Evolutionary conservation across 768 basidiomycete species (phyloP).

Genomic region (Psilocybe sp.): DNA sequence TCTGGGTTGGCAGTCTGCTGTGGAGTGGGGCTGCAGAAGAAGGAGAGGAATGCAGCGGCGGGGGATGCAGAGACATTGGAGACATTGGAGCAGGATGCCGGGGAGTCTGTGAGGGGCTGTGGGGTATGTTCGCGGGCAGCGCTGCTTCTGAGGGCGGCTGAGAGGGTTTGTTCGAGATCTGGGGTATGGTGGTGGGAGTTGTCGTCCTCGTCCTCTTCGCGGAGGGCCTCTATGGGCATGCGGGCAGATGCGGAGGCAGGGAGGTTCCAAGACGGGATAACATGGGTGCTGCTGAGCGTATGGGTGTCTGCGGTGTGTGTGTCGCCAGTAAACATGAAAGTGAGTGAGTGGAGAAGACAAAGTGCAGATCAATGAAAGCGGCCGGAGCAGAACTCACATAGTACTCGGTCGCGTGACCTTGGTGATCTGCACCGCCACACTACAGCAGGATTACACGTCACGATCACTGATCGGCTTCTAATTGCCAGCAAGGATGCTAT

Average conservation of each 20-base stretch:
- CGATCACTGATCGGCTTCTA: constrained; percentile 11
- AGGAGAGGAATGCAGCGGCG: constrained; percentile 71
- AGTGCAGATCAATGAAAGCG: constrained; percentile 8
- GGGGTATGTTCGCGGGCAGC: not conserved
- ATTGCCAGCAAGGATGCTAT: constrained; percentile 2
- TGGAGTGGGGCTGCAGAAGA: constrained; percentile 46
- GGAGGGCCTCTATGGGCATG: constrained; percentile 4
- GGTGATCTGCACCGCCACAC: not conserved
- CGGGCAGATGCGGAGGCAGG: not conserved
- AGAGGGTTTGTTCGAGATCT: constrained; percentile 21
- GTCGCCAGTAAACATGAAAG: constrained; percentile 24
- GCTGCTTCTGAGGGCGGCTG: constrained; percentile 12
- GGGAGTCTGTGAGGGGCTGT: constrained; percentile 28
- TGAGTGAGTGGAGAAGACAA: constrained; percentile 14
- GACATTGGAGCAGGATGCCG: constrained; percentile 6
- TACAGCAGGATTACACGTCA: constrained; percentile 22
- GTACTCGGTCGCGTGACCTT: constrained; percentile 5
- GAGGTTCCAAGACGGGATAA: constrained; percentile 10
- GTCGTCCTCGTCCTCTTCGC: constrained; percentile 12
- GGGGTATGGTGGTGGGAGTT: constrained; percentile 8
- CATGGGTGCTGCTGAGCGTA: constrained; percentile 6
- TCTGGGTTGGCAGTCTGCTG: constrained; percentile 43
- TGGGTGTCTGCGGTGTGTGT: constrained; percentile 7
- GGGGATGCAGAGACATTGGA: constrained; percentile 54
- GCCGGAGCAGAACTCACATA: constrained; percentile 13